phyloP scores from a whole-genome alignment of 371 early-diverging fungal species.

The Mortierella polycephala region DNA sequence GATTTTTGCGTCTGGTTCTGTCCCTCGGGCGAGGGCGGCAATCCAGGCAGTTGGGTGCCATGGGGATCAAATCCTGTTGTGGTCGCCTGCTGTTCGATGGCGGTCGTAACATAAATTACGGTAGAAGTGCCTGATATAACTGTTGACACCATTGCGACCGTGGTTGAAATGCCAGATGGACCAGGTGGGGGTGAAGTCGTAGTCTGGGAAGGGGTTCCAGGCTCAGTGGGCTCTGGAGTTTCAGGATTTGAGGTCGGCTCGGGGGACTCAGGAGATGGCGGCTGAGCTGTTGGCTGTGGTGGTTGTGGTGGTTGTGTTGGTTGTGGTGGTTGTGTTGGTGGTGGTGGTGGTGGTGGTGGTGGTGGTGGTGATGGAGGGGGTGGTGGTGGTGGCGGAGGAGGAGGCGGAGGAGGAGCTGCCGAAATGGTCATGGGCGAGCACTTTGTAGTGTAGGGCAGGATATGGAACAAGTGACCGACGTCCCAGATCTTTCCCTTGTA shows the following conservation, averaged over 20 bases:
- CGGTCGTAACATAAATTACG: not conserved
- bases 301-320: not conserved
- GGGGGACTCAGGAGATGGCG: conserved; percentile 4
- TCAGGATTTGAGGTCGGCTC: not conserved
- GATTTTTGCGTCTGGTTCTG: conserved; percentile 4
- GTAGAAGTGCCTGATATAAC: conserved; percentile 41
- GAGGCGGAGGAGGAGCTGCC: conserved; percentile 17
- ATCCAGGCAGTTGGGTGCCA: conserved; percentile 16
- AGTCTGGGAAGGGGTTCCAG: not conserved
- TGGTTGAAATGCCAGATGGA: conserved; percentile 9
- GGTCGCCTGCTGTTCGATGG: not conserved
- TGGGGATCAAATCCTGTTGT: conserved; percentile 12
- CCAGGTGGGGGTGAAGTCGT: conserved; percentile 2
- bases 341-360: conserved; percentile 7
- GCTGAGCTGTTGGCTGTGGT: not conserved
- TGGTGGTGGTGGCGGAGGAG: conserved; percentile 30
- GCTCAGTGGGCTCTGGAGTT: not conserved
- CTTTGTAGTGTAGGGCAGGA: conserved; percentile 8
- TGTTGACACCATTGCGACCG: conserved; percentile 15
- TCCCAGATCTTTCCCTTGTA: conserved; percentile 25
- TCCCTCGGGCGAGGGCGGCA: conserved; percentile 15
- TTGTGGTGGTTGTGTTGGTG: not conserved
- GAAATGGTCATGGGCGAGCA: conserved; percentile 21
- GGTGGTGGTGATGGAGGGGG: conserved; percentile 23
- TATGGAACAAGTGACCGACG: conserved; percentile 6